Percentiles rank a stretch among this genome's conserved stretches.
phyloP scores from a whole-genome alignment of 345 rosid genomes.

The Citrus maxima region DNA sequence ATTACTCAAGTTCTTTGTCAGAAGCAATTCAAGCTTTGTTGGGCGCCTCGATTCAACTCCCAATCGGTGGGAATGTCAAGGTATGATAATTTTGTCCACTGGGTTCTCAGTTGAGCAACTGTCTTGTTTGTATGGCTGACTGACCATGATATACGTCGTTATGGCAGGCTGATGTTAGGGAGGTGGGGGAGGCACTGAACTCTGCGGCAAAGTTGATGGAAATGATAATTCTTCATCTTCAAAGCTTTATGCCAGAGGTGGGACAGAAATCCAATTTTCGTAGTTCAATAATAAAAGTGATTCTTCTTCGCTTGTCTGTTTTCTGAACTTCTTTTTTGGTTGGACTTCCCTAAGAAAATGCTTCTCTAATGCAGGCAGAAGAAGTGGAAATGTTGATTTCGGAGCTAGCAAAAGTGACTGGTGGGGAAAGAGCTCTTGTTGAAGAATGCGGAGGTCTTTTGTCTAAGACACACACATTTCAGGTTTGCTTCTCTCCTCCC shows the following conservation, averaged over 20 bases:
- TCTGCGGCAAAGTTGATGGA: slow-evolving; percentile 63
- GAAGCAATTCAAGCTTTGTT: slow-evolving; percentile 60
- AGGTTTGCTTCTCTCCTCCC: slow-evolving; percentile 35
- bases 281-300: no score
- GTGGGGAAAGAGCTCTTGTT: slow-evolving; percentile 51
- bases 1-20: slow-evolving; percentile 49
- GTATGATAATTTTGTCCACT: slow-evolving; percentile 26
- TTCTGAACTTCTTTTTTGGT: background rate
- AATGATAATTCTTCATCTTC: slow-evolving; percentile 37
- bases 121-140: background rate
- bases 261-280: background rate
- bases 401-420: slow-evolving; percentile 66
- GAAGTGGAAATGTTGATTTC: slow-evolving; percentile 62
- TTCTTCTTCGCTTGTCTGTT: background rate
- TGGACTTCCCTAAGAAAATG: background rate
- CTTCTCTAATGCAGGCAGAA: slow-evolving; percentile 49
- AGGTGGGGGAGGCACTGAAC: slow-evolving; percentile 56
- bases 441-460: slow-evolving; percentile 67
- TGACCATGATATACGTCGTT: background rate
- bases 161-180: slow-evolving; percentile 56
- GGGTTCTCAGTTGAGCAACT: background rate
- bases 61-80: slow-evolving; percentile 50
- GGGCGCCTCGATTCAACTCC: slow-evolving; percentile 59
- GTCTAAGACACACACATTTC: slow-evolving; percentile 41
- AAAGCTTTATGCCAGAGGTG: slow-evolving; percentile 63